Evolutionary conservation across 2,329 filamentous ascomycete genomes (phyloP).

Genomic region (Alternaria incomplexa): DNA sequence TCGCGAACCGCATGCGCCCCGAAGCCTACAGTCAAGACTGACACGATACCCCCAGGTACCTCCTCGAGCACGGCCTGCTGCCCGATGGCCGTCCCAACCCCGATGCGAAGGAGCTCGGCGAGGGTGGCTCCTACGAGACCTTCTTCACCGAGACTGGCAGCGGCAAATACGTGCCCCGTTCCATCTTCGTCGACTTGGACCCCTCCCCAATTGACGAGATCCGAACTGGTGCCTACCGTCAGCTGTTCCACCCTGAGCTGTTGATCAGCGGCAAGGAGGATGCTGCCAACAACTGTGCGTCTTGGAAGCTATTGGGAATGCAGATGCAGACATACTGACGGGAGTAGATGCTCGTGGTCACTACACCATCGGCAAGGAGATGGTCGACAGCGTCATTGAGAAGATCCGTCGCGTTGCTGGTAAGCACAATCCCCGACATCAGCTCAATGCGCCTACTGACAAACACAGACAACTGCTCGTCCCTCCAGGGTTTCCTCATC

Average conservation of each 20-base stretch:
- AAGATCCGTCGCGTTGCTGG: conserved; percentile 72
- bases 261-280: conserved; percentile 78
- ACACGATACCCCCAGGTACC: conserved; percentile 61
- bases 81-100: conserved; percentile 69
- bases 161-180: conserved; percentile 75
- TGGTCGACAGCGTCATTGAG: conserved; percentile 73
- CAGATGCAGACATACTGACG: conserved; percentile 20
- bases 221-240: conserved; percentile 70
- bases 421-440: conserved; percentile 45
- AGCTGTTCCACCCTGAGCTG: conserved; percentile 75
- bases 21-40: conserved; percentile 19
- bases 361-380: conserved; percentile 79
- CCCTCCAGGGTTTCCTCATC: conserved; percentile 74
- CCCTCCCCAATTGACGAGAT: conserved; percentile 77
- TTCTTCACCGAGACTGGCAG: conserved; percentile 76
- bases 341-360: conserved; percentile 70
- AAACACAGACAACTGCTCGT: conserved; percentile 70
- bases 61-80: conserved; percentile 74
- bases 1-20: conserved; percentile 15
- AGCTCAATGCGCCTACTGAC: conserved; percentile 19
- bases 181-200: conserved; percentile 75
- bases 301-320: neutral
- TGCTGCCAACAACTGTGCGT: conserved; percentile 74
- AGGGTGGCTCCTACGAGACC: conserved; percentile 71
- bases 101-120: conserved; percentile 63